Percentiles rank a stretch among this genome's conserved stretches.
These are phyloP conservation scores for California macrophylla DNA, from an alignment of 441 rosid genomes.

Conservation along the genomic window DNA sequence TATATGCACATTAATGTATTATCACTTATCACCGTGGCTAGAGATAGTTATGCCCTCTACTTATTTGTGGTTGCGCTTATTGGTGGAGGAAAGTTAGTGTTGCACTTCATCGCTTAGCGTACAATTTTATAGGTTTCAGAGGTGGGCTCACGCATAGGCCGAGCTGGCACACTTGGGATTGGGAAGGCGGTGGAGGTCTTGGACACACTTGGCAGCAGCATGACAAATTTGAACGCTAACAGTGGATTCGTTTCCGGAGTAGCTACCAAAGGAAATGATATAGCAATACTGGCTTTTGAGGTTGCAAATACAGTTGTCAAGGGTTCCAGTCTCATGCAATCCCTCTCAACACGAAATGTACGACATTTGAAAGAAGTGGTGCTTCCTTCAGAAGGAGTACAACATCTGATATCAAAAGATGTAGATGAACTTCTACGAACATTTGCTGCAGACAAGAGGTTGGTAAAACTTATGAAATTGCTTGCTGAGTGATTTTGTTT, in stretches of 20 bases:
- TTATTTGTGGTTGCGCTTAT: neutral
- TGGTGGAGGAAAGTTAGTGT: neutral
- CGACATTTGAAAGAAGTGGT: slow-evolving; percentile 72
- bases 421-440: slow-evolving; percentile 63
- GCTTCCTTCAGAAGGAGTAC: slow-evolving; percentile 84
- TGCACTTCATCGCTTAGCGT: neutral
- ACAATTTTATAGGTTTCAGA: slow-evolving; percentile 62
- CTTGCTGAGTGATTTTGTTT: slow-evolving; percentile 5
- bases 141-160: slow-evolving; percentile 72
- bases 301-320: slow-evolving; percentile 93
- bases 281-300: slow-evolving; percentile 82
- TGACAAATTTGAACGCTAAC: slow-evolving; percentile 62
- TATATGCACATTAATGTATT: neutral
- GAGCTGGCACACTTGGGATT: slow-evolving; percentile 77
- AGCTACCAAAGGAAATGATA: slow-evolving; percentile 72
- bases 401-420: slow-evolving; percentile 76
- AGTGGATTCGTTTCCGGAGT: slow-evolving; percentile 76
- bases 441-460: slow-evolving; percentile 95
- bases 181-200: slow-evolving; percentile 90
- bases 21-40: neutral
- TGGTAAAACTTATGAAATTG: neutral
- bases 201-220: slow-evolving; percentile 92
- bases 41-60: neutral
- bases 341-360: slow-evolving; percentile 64
- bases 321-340: slow-evolving; percentile 84